phyloP scores from a whole-genome alignment of 139 green algal species.

The Coelastrella sp. region DNA sequence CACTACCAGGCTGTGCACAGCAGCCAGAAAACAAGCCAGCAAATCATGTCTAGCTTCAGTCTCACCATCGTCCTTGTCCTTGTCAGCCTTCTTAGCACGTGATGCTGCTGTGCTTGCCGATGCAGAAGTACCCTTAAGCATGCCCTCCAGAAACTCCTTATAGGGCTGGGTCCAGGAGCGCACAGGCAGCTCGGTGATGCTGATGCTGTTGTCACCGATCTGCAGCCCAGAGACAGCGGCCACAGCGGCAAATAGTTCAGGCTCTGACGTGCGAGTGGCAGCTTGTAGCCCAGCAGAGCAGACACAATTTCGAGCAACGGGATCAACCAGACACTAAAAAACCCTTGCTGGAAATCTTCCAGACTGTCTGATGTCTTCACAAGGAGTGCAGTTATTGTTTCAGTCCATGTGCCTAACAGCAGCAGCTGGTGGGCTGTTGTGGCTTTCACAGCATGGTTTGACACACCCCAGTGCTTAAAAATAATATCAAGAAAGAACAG shows the following conservation, averaged over 20 bases:
- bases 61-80: slow-evolving; percentile 6
- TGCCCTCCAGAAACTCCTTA: slow-evolving; percentile 97
- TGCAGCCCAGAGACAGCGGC: neutral
- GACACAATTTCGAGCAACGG: no score
- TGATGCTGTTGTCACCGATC: slow-evolving; percentile 74
- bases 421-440: neutral
- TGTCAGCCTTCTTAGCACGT: slow-evolving; percentile 67
- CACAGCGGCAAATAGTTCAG: neutral
- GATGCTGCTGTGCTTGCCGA: slow-evolving; percentile 46
- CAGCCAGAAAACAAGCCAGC: neutral
- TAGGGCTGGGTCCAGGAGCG: slow-evolving; percentile 99
- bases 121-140: slow-evolving; percentile 75
- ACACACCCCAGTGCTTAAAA: no score
- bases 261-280: neutral
- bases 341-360: no score
- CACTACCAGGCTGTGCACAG: no score
- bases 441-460: neutral
- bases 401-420: no score
- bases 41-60: neutral
- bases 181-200: slow-evolving; percentile 97
- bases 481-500: no score
- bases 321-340: no score
- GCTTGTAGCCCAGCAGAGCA: no score
- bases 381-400: no score
- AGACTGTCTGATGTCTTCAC: no score